A percentile compares a stretch with the other conserved stretches of the same genome.
These are phyloP conservation scores for Rhynchospora tenuis DNA, from an alignment of 176 grass and related monocot genomes.

Conservation along the genomic window DNA sequence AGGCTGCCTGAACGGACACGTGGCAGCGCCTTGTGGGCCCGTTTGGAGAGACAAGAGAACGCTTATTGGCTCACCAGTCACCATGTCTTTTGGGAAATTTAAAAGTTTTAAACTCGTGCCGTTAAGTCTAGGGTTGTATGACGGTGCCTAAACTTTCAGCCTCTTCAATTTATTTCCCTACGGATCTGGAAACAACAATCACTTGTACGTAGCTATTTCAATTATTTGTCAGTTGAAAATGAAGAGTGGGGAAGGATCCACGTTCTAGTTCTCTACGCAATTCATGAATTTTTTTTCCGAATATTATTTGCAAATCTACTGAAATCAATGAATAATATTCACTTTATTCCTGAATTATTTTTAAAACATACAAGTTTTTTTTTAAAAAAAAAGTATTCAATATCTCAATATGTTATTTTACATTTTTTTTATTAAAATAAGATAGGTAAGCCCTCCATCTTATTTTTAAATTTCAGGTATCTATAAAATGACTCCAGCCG, in stretches of 20 bases:
- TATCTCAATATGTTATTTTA: too few relatives aligned
- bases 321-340: too few relatives aligned
- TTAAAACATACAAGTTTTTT: too few relatives aligned
- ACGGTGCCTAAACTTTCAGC: slow-evolving; percentile 22
- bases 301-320: too few relatives aligned
- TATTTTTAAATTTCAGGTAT: too few relatives aligned
- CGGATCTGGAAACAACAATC: background rate
- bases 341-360: too few relatives aligned
- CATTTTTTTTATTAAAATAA: too few relatives aligned
- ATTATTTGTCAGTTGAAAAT: slow-evolving; percentile 2
- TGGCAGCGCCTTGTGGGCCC: background rate
- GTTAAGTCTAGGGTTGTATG: background rate
- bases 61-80: background rate
- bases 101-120: background rate
- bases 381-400: too few relatives aligned
- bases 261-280: background rate
- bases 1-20: background rate
- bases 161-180: background rate
- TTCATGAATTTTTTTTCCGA: too few relatives aligned
- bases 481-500: too few relatives aligned
- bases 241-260: background rate
- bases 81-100: background rate
- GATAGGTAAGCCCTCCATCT: too few relatives aligned
- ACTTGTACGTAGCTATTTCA: background rate
- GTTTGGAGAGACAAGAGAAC: background rate